A percentile compares a stretch with the other conserved stretches of the same genome.
phyloP scores from a whole-genome alignment of 2,329 filamentous ascomycete species.

The Arachnopeziza araneosa region DNA sequence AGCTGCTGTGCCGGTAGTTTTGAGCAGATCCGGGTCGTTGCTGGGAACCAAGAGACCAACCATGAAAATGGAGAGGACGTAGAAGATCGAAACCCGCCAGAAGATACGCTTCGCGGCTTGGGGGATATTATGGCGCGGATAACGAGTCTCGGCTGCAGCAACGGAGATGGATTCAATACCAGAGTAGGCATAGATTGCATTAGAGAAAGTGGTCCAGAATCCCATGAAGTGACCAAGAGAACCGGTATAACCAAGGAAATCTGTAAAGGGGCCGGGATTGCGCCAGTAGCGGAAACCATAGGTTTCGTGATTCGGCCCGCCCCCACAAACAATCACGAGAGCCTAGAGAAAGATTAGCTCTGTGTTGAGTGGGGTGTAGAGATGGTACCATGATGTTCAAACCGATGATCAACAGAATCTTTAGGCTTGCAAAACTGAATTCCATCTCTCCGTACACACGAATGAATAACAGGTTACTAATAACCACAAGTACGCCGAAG shows the following conservation, averaged over 20 bases:
- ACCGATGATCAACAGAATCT: conserved; percentile 57
- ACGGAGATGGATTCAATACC: conserved; percentile 48
- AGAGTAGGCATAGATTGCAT: conserved; percentile 42
- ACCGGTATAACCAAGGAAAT: conserved; percentile 59
- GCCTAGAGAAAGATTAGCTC: conserved; percentile 22
- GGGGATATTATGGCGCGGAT: conserved; percentile 49
- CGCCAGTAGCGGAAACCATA: conserved; percentile 67
- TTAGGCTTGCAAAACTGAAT: conserved; percentile 47
- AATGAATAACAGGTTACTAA: conserved; percentile 34
- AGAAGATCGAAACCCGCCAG: conserved; percentile 52
- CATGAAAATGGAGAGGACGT: conserved; percentile 35
- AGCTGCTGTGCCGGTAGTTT: conserved; percentile 37
- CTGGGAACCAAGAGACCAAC: conserved; percentile 53
- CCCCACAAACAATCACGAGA: conserved; percentile 58
- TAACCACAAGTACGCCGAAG: conserved; percentile 33
- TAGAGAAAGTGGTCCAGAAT: conserved; percentile 38
- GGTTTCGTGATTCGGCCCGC: conserved; percentile 50
- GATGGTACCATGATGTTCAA: conserved; percentile 51
- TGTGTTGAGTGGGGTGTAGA: neutral
- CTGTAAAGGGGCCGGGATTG: conserved; percentile 61
- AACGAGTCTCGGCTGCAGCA: conserved; percentile 49
- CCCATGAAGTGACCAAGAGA: conserved; percentile 55
- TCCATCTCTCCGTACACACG: conserved; percentile 48
- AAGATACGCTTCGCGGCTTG: conserved; percentile 47
- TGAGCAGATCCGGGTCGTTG: conserved; percentile 41